Conservation (phyloP, 352 stramenopile species). For the Phytophthora colocasiae region DNA sequence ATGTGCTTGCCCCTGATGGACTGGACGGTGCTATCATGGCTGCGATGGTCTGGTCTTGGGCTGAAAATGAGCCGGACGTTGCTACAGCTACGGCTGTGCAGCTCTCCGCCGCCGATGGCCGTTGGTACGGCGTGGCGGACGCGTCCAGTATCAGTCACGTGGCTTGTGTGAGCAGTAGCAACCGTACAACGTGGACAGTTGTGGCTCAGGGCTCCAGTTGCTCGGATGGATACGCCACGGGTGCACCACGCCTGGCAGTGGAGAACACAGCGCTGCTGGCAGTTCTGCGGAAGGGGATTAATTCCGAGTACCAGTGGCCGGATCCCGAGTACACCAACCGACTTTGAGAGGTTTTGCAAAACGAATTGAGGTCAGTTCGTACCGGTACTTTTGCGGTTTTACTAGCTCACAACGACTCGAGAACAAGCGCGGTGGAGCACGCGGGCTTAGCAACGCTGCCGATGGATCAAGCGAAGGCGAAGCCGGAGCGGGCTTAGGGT, state of each 20-base stretch:
- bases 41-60: conserved; percentile 74
- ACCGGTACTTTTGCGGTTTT: no score
- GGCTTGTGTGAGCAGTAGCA: conserved; percentile 64
- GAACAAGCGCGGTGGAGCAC: no score
- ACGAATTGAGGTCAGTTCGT: no score
- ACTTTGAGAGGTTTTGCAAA: no score
- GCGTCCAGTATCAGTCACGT: conserved; percentile 50
- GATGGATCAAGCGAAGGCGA: no score
- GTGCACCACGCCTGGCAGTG: conserved; percentile 47
- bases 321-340: no score
- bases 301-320: no score
- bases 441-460: no score
- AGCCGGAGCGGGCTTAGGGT: no score
- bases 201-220: conserved; percentile 57
- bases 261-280: conserved; percentile 58
- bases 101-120: conserved; percentile 56
- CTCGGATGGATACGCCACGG: conserved; percentile 41
- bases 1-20: conserved; percentile 63
- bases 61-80: conserved; percentile 51
- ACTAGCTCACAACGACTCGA: no score
- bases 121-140: conserved; percentile 59
- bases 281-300: no score
- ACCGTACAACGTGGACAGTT: conserved; percentile 54
- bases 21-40: conserved; percentile 58
- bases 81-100: conserved; percentile 43